A percentile compares a stretch with the other conserved stretches of the same genome.
Conservation (phyloP, 768 basidiomycete genomes). For the Dictyophora rubrovolvata region DNA sequence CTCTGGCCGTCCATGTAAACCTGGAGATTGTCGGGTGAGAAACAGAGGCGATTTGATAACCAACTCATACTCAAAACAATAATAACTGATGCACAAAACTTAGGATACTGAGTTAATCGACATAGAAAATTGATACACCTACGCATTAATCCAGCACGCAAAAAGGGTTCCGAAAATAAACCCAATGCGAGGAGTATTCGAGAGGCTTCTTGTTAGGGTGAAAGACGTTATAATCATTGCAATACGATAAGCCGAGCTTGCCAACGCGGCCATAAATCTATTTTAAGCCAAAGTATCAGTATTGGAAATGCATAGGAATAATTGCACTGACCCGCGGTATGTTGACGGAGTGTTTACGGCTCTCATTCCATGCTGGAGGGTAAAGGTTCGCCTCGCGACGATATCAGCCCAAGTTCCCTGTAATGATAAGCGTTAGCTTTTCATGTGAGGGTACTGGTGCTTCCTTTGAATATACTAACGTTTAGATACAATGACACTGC, state of each 20-base stretch:
- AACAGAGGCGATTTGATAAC: neutral
- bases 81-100: conserved; percentile 43
- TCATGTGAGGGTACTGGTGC: neutral
- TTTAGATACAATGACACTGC: conserved; percentile 74
- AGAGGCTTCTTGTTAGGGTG: conserved; percentile 52
- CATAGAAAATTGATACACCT: conserved; percentile 27
- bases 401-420: conserved; percentile 71
- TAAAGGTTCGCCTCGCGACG: conserved; percentile 66
- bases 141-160: conserved; percentile 83
- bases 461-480: conserved; percentile 33
- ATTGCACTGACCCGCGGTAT: conserved; percentile 26
- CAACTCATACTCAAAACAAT: conserved; percentile 73
- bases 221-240: conserved; percentile 78
- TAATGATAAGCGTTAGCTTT: conserved; percentile 6
- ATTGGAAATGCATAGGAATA: neutral
- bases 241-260: conserved; percentile 70
- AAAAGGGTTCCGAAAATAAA: conserved; percentile 54
- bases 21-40: conserved; percentile 24
- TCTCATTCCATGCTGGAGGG: conserved; percentile 59
- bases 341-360: conserved; percentile 38
- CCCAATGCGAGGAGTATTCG: conserved; percentile 57
- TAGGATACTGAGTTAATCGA: conserved; percentile 5
- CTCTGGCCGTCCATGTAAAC: conserved; percentile 71
- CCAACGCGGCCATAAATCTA: conserved; percentile 62
- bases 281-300: conserved; percentile 29